Percentiles rank a stretch among this genome's conserved stretches.
These are phyloP conservation scores for Metarhizium brunneum DNA, from an alignment of 2,329 filamentous ascomycete species.

Conservation along the genomic window DNA sequence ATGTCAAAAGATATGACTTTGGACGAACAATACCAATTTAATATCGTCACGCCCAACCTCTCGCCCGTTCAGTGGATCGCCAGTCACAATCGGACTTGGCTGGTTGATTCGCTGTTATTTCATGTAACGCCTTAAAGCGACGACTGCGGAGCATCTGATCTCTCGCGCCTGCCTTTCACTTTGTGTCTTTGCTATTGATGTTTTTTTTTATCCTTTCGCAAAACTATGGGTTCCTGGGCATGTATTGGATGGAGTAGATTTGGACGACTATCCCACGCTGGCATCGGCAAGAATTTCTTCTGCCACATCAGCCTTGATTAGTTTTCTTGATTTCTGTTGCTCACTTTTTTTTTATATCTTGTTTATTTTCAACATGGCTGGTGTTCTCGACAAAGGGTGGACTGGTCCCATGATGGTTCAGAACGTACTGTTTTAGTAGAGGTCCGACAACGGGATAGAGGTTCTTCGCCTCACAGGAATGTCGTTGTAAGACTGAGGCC, in stretches of 20 bases:
- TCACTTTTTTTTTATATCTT: slow-evolving; percentile 4
- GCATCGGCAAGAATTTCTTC: slow-evolving; percentile 5
- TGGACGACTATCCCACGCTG: slow-evolving; percentile 17
- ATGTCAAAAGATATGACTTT: background rate
- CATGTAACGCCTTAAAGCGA: background rate
- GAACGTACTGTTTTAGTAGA: background rate
- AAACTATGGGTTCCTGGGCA: slow-evolving; percentile 19
- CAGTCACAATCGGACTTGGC: background rate
- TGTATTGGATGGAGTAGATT: slow-evolving; percentile 34
- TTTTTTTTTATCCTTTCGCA: slow-evolving; percentile 8
- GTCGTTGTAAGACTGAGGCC: background rate
- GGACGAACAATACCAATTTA: background rate
- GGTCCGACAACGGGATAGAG: background rate
- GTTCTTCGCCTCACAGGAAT: background rate
- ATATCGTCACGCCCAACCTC: background rate
- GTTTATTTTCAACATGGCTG: slow-evolving; percentile 7
- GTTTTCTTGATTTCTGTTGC: slow-evolving; percentile 3
- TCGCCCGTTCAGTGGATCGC: background rate
- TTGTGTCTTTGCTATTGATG: slow-evolving; percentile 13
- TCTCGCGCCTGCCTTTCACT: background rate
- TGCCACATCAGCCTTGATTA: slow-evolving; percentile 13
- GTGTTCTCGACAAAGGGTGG: background rate
- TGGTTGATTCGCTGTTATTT: background rate
- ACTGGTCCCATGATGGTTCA: background rate
- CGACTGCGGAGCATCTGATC: background rate